These are phyloP conservation scores for Ceratocystis destructans DNA, from an alignment of 2,329 filamentous ascomycete species.

Conservation along the genomic window DNA sequence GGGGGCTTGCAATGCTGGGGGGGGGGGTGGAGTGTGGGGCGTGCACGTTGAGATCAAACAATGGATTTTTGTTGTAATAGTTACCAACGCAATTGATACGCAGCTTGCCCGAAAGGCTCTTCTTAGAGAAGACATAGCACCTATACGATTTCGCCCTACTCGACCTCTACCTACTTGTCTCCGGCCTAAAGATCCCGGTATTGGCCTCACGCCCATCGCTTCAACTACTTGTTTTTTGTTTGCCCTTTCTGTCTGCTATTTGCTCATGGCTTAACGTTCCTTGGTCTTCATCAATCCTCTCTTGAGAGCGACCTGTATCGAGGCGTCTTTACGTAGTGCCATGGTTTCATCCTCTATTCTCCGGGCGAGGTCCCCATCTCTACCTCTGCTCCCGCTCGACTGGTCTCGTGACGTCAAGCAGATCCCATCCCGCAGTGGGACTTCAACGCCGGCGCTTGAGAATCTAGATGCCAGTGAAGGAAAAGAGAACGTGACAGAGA, in stretches of 20 bases:
- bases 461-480: conserved; percentile 3
- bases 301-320: too few relatives aligned
- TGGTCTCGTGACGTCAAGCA: background rate
- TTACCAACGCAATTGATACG: too few relatives aligned
- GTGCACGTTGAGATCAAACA: too few relatives aligned
- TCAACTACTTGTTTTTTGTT: background rate
- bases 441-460: conserved; percentile 8
- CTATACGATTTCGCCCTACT: too few relatives aligned
- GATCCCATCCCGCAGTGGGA: conserved; percentile 6
- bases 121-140: too few relatives aligned
- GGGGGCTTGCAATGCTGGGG: too few relatives aligned
- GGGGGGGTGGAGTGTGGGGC: background rate
- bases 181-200: background rate
- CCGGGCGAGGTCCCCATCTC: conserved; percentile 14
- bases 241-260: background rate
- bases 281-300: background rate
- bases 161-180: too few relatives aligned
- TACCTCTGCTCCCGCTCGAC: conserved; percentile 12
- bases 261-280: conserved; percentile 2
- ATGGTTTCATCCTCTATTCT: conserved; percentile 3
- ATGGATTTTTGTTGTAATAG: too few relatives aligned
- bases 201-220: background rate
- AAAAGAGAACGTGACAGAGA: conserved; percentile 7
- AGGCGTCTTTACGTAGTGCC: background rate
- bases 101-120: too few relatives aligned